Percentiles rank a stretch among this genome's conserved stretches.
These are phyloP conservation scores for Triangularia verruculosa DNA, from an alignment of 2,329 filamentous ascomycete species.

Conservation along the genomic window DNA sequence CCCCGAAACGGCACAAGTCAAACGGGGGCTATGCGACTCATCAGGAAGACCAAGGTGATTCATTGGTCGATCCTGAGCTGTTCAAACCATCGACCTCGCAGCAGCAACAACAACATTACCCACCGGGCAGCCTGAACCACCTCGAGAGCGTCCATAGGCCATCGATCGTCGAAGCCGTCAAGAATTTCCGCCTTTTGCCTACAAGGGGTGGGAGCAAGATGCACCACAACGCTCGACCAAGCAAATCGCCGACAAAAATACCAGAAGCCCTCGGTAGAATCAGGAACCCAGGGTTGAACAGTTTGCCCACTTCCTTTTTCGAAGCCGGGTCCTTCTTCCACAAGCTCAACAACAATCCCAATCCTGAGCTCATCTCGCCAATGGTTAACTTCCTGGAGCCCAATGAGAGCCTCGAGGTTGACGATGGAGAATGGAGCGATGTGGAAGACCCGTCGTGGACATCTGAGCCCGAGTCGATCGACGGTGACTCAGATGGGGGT, in stretches of 20 bases:
- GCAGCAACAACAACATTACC: not conserved
- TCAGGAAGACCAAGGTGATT: constrained; percentile 10
- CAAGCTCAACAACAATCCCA: not conserved
- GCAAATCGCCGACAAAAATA: constrained; percentile 23
- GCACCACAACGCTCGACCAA: constrained; percentile 6
- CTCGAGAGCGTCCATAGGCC: constrained; percentile 12
- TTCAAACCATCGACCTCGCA: constrained; percentile 3
- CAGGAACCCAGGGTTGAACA: constrained; percentile 28
- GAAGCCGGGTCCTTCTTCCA: not conserved
- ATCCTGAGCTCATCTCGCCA: not conserved
- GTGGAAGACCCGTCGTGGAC: constrained; percentile 5
- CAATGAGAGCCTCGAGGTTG: constrained; percentile 39
- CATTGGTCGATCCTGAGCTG: constrained; percentile 21
- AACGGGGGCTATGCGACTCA: not conserved
- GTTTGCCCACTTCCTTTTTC: constrained; percentile 30
- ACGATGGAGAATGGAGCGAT: constrained; percentile 21
- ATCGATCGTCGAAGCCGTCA: constrained; percentile 28
- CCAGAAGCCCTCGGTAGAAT: constrained; percentile 23
- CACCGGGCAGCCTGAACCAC: not conserved
- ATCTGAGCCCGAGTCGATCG: not conserved
- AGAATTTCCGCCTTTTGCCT: constrained; percentile 27
- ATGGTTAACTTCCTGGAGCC: constrained; percentile 41
- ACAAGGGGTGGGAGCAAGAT: constrained; percentile 17
- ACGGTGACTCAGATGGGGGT: not conserved
- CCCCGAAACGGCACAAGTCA: constrained; percentile 19